Evolutionary conservation across 495 filamentous ascomycete genomes (phyloP), one percentile per base, ranked within the genome.

Genomic region (Xeromyces bisporus): DNA sequence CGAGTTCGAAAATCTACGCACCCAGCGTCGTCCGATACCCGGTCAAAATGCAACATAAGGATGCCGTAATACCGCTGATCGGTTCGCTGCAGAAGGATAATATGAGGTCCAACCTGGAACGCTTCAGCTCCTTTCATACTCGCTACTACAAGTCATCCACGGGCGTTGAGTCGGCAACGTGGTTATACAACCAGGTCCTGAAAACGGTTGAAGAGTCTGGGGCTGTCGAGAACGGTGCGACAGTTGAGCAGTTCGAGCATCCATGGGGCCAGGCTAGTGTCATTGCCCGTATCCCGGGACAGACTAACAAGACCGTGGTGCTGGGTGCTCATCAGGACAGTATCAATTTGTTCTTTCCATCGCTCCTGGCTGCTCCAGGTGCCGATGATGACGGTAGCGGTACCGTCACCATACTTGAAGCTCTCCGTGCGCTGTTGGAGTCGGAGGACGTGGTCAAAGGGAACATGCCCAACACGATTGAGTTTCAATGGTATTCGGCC

Each of bases 401-500:
- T 29, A 80, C 77, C 0, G 75, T 83, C 28, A 83, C 77, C n/a
- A 82, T 80, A 37, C 65, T 83, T 3, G 77, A 83, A 49, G 64
- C 74, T 5, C 50, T 82, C 39, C 60, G 77, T 11, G 67, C 73
- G 28, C 59, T 83, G 28, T 62, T 81, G 33, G 47, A 56, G 47
- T 64, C 63, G 23, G 55, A 73, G 15, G 53, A 57, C 32, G 53
- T 73, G 20, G 44, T 52, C 3, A 40, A 56, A 15, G 74, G 72
- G 16, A 56, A 70, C 29, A 63, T 58, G 6, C 44, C 53, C 12
- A 87, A 96, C 53, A 93, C 86, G 0, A 53, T 96, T 39, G 87
- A 94, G 55, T 96, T 96, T 51, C 85, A 93, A 51, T 96, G 85
- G 74, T 96, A 92, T 55, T 76, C 72, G 8, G 87, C 82, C 0